Percentiles rank a stretch among this genome's conserved stretches.
Evolutionary conservation across 257 asterid species (phyloP).

Genomic region (Gentiana dahurica): DNA sequence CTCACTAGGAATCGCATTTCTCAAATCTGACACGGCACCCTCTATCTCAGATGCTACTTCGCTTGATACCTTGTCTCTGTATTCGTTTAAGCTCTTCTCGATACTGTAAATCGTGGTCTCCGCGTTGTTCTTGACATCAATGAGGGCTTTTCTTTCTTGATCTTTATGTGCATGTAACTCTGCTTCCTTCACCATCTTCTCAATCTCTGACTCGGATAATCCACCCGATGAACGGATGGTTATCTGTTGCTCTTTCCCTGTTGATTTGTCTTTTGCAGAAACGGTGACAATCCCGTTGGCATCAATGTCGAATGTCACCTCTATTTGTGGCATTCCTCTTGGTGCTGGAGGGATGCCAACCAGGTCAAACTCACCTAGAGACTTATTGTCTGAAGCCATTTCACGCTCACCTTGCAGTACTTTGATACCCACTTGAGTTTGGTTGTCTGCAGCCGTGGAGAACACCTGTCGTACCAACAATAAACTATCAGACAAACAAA

Average conservation of each 20-base stretch:
- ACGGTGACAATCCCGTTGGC: conserved; percentile 63
- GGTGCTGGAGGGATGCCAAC: conserved; percentile 68
- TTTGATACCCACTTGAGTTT: conserved; percentile 60
- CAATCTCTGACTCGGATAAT: conserved; percentile 49
- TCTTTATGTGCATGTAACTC: conserved; percentile 62
- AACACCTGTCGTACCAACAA: conserved; percentile 27
- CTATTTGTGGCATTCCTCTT: conserved; percentile 58
- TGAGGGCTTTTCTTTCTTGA: conserved; percentile 50
- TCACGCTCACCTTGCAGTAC: conserved; percentile 71
- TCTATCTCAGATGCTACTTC: conserved; percentile 59
- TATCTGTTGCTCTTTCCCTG: conserved; percentile 61
- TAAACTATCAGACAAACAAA: too few species aligned
- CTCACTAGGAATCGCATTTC: conserved; percentile 37
- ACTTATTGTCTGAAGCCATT: conserved; percentile 50
- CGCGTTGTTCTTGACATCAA: conserved; percentile 52
- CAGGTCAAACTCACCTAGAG: conserved; percentile 58
- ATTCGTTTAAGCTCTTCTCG: conserved; percentile 61
- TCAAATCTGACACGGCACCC: conserved; percentile 47
- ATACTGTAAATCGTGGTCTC: conserved; percentile 61
- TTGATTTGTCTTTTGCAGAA: conserved; percentile 57
- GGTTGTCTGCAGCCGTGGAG: conserved; percentile 71
- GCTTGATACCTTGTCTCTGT: conserved; percentile 54
- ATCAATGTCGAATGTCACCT: conserved; percentile 60
- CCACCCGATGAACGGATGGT: conserved; percentile 60
- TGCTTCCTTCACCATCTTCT: conserved; percentile 64